A percentile compares a stretch with the other conserved stretches of the same genome.
phyloP scores from a whole-genome alignment of 2,329 filamentous ascomycete species.

The Aureobasidium sp. region DNA sequence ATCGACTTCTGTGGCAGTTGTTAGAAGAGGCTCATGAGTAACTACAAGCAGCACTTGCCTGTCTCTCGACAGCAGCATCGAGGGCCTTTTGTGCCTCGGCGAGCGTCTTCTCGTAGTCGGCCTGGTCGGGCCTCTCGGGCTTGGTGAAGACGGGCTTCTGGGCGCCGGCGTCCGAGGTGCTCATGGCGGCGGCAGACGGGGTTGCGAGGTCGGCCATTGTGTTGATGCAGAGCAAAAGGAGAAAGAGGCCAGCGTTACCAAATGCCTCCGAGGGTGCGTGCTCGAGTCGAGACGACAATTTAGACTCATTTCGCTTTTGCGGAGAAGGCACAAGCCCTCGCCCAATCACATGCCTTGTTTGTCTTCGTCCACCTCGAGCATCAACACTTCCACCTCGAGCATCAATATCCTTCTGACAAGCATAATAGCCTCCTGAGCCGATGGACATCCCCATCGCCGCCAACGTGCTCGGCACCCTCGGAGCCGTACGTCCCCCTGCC shows the following conservation, averaged over 20 bases:
- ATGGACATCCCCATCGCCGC: conserved; percentile 53
- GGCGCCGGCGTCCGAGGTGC: conserved; percentile 28
- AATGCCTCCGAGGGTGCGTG: background rate
- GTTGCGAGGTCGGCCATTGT: conserved; percentile 32
- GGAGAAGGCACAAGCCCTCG: background rate
- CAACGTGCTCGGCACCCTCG: conserved; percentile 53
- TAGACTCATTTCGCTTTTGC: background rate
- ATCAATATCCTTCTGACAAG: too few species aligned
- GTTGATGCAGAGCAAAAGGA: background rate
- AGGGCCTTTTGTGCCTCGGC: conserved; percentile 82
- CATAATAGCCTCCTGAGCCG: background rate
- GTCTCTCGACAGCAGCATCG: conserved; percentile 63
- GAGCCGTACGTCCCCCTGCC: conserved; percentile 34
- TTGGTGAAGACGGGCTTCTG: conserved; percentile 42
- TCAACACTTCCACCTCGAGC: background rate
- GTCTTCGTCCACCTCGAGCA: too few species aligned
- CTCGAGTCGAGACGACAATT: conserved; percentile 12
- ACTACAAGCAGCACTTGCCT: conserved; percentile 43
- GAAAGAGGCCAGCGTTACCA: conserved; percentile 15
- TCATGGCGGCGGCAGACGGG: conserved; percentile 30
- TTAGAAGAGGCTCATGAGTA: background rate
- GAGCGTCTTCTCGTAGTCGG: conserved; percentile 70
- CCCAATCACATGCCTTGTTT: background rate
- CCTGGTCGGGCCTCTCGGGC: conserved; percentile 83
- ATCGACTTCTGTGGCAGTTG: conserved; percentile 60